phyloP scores from a whole-genome alignment of 768 basidiomycete species.

The Holtermanniella nyarrowii region DNA sequence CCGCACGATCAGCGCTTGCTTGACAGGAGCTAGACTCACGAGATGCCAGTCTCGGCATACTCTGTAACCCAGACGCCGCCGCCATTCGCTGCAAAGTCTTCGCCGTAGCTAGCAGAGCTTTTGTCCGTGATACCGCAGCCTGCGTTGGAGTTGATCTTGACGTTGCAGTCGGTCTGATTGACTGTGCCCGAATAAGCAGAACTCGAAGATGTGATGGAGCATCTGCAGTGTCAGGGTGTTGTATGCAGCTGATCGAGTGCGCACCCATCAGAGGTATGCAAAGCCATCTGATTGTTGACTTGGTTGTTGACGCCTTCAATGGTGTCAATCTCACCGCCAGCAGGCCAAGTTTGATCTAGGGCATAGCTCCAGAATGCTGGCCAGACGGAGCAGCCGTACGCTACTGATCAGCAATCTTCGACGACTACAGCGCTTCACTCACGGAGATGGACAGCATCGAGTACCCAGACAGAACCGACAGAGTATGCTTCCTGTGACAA shows the following conservation, averaged over 20 bases:
- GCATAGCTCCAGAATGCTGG: constrained; percentile 20
- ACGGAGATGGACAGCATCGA: constrained; percentile 53
- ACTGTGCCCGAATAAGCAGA: constrained; percentile 30
- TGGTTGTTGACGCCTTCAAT: constrained; percentile 44
- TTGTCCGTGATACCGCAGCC: constrained; percentile 46
- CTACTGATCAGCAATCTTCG: background rate
- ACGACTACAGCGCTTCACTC: background rate
- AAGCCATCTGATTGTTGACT: constrained; percentile 42
- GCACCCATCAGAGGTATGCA: constrained; percentile 32
- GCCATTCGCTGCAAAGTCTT: constrained; percentile 43
- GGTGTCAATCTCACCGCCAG: constrained; percentile 38
- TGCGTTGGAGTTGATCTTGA: constrained; percentile 36
- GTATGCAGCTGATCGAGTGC: background rate
- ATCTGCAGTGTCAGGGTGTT: constrained; percentile 21
- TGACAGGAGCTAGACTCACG: background rate
- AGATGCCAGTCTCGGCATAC: constrained; percentile 11
- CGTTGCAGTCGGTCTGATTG: constrained; percentile 38
- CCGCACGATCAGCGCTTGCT: constrained; percentile 1
- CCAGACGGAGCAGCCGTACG: constrained; percentile 15
- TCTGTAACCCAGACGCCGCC: constrained; percentile 44
- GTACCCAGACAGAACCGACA: constrained; percentile 56
- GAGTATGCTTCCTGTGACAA: constrained; percentile 50
- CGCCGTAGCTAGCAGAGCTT: constrained; percentile 42
- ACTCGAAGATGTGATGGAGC: constrained; percentile 33
- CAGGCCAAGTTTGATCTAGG: constrained; percentile 10